phyloP scores from a whole-genome alignment of 1,139 yeast species.

The Kodamaea anthophila region DNA sequence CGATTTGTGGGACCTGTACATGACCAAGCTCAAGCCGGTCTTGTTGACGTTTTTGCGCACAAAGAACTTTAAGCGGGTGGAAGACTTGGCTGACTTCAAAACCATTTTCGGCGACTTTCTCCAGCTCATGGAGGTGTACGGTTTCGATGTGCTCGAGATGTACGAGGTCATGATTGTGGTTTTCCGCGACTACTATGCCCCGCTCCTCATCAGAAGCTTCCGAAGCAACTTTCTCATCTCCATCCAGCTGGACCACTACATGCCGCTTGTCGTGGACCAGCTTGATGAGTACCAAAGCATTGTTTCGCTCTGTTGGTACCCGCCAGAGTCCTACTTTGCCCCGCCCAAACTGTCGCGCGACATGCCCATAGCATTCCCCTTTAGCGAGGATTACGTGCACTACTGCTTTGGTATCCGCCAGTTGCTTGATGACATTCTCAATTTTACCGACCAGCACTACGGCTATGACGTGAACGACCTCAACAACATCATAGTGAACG shows the following conservation, averaged over 20 bases:
- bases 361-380: conserved; percentile 76
- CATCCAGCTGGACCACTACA: conserved; percentile 77
- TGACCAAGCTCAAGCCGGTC: conserved; percentile 53
- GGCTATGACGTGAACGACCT: conserved; percentile 40
- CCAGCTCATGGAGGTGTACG: conserved; percentile 71
- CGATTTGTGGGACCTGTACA: conserved; percentile 73
- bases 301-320: conserved; percentile 65
- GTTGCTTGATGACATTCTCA: conserved; percentile 54
- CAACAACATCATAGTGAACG: conserved; percentile 45
- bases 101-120: conserved; percentile 64
- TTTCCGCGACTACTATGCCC: conserved; percentile 56
- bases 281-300: conserved; percentile 56
- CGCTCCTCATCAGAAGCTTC: conserved; percentile 51
- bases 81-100: conserved; percentile 36
- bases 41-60: conserved; percentile 31
- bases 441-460: conserved; percentile 65
- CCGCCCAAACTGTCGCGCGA: conserved; percentile 30
- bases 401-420: conserved; percentile 71
- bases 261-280: conserved; percentile 72
- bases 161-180: conserved; percentile 57
- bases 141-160: conserved; percentile 53
- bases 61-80: conserved; percentile 21
- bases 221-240: conserved; percentile 54
- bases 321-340: conserved; percentile 42
- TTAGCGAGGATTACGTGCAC: conserved; percentile 82